Conservation (phyloP, 805 yeast genomes). For the Saturnispora ahearnii region DNA sequence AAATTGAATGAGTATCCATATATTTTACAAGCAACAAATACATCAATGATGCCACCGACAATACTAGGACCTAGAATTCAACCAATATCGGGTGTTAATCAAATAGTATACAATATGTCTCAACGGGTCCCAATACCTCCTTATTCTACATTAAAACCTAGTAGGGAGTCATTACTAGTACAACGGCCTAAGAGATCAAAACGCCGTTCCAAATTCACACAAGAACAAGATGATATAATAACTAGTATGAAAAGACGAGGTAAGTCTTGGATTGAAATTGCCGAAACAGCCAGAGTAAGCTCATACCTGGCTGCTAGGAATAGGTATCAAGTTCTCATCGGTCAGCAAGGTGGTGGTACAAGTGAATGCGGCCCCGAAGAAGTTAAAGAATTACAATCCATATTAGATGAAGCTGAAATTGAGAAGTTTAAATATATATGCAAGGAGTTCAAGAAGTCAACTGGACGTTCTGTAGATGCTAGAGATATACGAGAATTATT, state of each 20-base stretch:
- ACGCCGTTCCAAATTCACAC: conserved; percentile 60
- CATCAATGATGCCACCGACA: neutral
- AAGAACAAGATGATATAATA: conserved; percentile 59
- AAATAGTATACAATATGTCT: conserved; percentile 20
- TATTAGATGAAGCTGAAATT: conserved; percentile 61
- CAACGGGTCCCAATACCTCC: conserved; percentile 24
- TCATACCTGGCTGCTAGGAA: conserved; percentile 67
- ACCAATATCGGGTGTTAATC: conserved; percentile 13
- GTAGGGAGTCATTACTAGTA: conserved; percentile 15
- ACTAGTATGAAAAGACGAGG: conserved; percentile 54
- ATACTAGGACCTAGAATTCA: neutral
- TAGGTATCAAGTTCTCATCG: conserved; percentile 70
- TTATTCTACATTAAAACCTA: conserved; percentile 19
- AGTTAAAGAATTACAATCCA: conserved; percentile 36
- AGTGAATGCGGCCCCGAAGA: conserved; percentile 56
- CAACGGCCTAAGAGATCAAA: conserved; percentile 38
- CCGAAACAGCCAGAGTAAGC: conserved; percentile 53
- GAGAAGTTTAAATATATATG: conserved; percentile 65
- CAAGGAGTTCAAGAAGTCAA: conserved; percentile 46
- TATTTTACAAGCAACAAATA: neutral
- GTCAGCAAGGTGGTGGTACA: conserved; percentile 73
- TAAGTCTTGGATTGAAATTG: conserved; percentile 66
- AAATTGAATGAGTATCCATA: neutral
- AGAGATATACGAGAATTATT: conserved; percentile 48
- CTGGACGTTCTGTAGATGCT: conserved; percentile 43